A percentile compares a stretch with the other conserved stretches of the same genome.
Evolutionary conservation across 2,329 filamentous ascomycete species (phyloP).

Genomic region (Trichoderma gracile): DNA sequence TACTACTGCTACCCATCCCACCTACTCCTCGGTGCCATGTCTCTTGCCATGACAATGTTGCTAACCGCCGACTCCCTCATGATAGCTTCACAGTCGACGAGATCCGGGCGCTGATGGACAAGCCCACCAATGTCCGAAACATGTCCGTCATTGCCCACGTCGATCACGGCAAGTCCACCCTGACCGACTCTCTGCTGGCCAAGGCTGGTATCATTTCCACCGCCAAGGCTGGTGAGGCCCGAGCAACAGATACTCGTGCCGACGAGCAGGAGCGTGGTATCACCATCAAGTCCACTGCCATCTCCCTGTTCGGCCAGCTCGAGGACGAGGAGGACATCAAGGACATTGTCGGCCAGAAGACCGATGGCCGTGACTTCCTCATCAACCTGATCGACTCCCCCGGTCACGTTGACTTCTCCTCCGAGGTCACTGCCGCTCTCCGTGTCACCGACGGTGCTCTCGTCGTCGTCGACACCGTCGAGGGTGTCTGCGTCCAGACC

Average conservation of each 20-base stretch:
- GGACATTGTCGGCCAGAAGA: slow-evolving; percentile 87
- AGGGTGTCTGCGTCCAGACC: slow-evolving; percentile 99
- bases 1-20: too few species aligned
- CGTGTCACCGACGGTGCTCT: slow-evolving; percentile 99
- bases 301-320: slow-evolving; percentile 92
- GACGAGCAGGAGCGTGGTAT: slow-evolving; percentile 99
- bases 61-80: slow-evolving; percentile 37
- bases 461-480: slow-evolving; percentile 98
- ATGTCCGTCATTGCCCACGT: slow-evolving; percentile 99
- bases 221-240: slow-evolving; percentile 92
- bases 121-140: slow-evolving; percentile 78
- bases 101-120: slow-evolving; percentile 78
- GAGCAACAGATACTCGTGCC: slow-evolving; percentile 94
- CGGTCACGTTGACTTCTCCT: slow-evolving; percentile 99
- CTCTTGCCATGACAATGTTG: slow-evolving; percentile 8
- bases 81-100: slow-evolving; percentile 97
- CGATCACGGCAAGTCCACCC: slow-evolving; percentile 99
- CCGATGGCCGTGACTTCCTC: slow-evolving; percentile 93
- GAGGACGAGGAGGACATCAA: slow-evolving; percentile 82
- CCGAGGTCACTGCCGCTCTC: slow-evolving; percentile 97
- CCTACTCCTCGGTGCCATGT: slow-evolving; percentile 26
- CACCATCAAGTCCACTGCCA: slow-evolving; percentile 99
- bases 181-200: slow-evolving; percentile 98
- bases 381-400: slow-evolving; percentile 99
- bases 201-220: slow-evolving; percentile 99